Evolutionary conservation across 768 basidiomycete species (phyloP).

Genomic region (Sarcodon aspratus): DNA sequence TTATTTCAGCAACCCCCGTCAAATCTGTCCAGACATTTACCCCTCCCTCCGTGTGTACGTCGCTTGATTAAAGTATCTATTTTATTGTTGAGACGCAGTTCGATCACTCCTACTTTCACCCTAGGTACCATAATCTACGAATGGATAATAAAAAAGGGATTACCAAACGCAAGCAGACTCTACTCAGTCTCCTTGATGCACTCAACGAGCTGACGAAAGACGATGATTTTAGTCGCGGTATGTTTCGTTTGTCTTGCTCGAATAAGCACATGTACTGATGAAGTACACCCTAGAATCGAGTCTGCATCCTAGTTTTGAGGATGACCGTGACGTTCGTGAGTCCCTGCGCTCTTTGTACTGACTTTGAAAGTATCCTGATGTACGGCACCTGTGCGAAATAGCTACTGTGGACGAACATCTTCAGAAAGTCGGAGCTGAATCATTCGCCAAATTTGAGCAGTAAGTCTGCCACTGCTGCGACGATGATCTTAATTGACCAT

Average conservation of each 20-base stretch:
- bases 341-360: slow-evolving; percentile 11
- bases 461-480: slow-evolving; percentile 13
- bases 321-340: slow-evolving; percentile 58
- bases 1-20: no score
- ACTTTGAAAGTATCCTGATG: not conserved
- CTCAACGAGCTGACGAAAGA: slow-evolving; percentile 33
- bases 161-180: slow-evolving; percentile 30
- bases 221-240: slow-evolving; percentile 21
- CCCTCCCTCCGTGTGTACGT: no score
- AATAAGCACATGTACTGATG: slow-evolving; percentile 2
- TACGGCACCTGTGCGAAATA: slow-evolving; percentile 11
- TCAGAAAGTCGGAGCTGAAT: slow-evolving; percentile 56
- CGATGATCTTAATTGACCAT: slow-evolving; percentile 5
- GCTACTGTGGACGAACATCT: slow-evolving; percentile 60
- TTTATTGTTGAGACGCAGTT: no score
- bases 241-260: slow-evolving; percentile 6
- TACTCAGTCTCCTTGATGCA: slow-evolving; percentile 35
- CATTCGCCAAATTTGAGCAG: slow-evolving; percentile 55
- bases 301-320: slow-evolving; percentile 42
- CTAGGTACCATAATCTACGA: no score
- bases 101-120: no score
- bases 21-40: no score
- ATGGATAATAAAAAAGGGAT: slow-evolving; percentile 1
- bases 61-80: no score
- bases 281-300: slow-evolving; percentile 17